These are phyloP conservation scores for Gaeumannomyces sp. DNA, from an alignment of 2,329 filamentous ascomycete genomes.

Conservation along the genomic window DNA sequence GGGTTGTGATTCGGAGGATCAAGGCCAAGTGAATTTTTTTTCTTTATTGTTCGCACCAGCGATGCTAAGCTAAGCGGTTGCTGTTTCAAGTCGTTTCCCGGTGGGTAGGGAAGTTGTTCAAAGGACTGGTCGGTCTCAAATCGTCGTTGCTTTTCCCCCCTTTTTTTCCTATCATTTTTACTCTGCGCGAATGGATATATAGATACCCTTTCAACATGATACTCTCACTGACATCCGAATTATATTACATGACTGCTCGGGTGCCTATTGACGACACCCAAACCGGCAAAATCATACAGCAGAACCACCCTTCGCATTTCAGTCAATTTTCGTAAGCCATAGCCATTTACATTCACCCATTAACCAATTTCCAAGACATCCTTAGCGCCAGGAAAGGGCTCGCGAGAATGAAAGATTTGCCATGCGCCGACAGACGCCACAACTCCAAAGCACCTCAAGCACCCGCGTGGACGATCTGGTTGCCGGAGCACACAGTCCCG, in stretches of 20 bases:
- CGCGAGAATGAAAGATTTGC: too few species aligned
- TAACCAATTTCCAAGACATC: too few species aligned
- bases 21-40: conserved; percentile 27
- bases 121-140: neutral
- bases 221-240: conserved; percentile 15
- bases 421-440: too few species aligned
- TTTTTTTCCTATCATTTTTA: conserved; percentile 12
- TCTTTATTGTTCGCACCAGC: too few species aligned
- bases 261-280: too few species aligned
- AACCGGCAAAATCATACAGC: too few species aligned
- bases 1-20: conserved; percentile 66
- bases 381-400: too few species aligned
- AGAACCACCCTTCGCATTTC: too few species aligned
- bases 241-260: too few species aligned
- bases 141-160: neutral
- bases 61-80: neutral
- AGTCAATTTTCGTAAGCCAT: too few species aligned
- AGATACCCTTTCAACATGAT: conserved; percentile 23
- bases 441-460: neutral
- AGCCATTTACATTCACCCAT: too few species aligned
- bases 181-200: conserved; percentile 16
- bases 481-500: conserved; percentile 16
- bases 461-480: neutral
- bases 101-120: neutral
- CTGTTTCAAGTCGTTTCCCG: neutral